phyloP scores from a whole-genome alignment of 1,139 yeast species.

The Lodderomyces metapsilosis region DNA sequence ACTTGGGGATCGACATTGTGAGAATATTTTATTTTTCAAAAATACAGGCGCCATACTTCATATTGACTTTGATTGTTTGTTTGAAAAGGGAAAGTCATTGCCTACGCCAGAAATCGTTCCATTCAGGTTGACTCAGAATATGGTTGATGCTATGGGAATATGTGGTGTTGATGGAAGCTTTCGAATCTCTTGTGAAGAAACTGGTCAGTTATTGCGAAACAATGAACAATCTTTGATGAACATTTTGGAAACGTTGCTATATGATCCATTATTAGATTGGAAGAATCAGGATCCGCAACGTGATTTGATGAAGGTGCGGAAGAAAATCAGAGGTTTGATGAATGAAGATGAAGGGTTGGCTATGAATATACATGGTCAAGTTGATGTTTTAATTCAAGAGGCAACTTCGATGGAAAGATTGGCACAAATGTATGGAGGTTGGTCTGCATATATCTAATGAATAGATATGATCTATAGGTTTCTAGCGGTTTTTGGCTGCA shows the following conservation, averaged over 20 bases:
- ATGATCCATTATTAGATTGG: slow-evolving; percentile 89
- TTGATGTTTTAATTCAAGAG: slow-evolving; percentile 81
- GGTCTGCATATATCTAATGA: slow-evolving; percentile 62
- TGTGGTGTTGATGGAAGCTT: slow-evolving; percentile 90
- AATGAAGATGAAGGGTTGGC: slow-evolving; percentile 82
- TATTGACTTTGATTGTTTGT: slow-evolving; percentile 94
- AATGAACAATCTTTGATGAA: slow-evolving; percentile 91
- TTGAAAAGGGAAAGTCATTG: slow-evolving; percentile 74
- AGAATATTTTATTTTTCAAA: slow-evolving; percentile 75
- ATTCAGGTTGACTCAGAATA: slow-evolving; percentile 82
- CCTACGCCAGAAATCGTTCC: slow-evolving; percentile 93
- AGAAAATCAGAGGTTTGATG: slow-evolving; percentile 78
- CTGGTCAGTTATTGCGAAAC: slow-evolving; percentile 66
- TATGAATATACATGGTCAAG: slow-evolving; percentile 89
- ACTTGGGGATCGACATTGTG: slow-evolving; percentile 95
- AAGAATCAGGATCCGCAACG: slow-evolving; percentile 52
- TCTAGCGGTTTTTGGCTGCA: too few relatives aligned
- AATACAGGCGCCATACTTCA: slow-evolving; percentile 80
- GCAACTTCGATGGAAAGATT: slow-evolving; percentile 73
- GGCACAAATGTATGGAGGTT: slow-evolving; percentile 89
- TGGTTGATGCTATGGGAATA: slow-evolving; percentile 90
- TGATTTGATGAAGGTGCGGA: slow-evolving; percentile 72
- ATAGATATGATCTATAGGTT: too few relatives aligned
- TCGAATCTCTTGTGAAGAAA: slow-evolving; percentile 82
- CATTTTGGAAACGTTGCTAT: slow-evolving; percentile 85